Conservation (phyloP, 116 monocot species). For the Thalassia testudinum region DNA sequence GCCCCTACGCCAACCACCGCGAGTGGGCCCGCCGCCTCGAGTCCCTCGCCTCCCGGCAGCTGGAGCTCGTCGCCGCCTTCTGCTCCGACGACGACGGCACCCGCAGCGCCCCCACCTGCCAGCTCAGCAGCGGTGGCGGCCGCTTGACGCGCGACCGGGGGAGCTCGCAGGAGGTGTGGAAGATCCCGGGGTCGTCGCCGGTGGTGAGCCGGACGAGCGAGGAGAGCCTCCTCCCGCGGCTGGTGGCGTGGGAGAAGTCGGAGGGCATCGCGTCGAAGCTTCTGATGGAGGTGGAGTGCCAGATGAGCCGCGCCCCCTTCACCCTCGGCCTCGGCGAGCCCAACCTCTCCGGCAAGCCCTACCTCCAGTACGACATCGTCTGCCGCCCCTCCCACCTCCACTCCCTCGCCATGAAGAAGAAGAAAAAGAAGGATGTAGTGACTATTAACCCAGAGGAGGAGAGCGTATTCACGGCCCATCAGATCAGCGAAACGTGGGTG, state of each 20-base stretch:
- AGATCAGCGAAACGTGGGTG: slow-evolving; percentile 68
- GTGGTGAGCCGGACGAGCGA: no score
- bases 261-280: slow-evolving; percentile 39
- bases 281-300: slow-evolving; percentile 47
- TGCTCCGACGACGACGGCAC: slow-evolving; percentile 24
- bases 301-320: slow-evolving; percentile 41
- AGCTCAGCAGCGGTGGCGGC: slow-evolving; percentile 18
- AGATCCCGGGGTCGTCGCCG: no score
- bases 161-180: no score
- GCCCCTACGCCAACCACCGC: slow-evolving; percentile 52
- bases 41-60: slow-evolving; percentile 33
- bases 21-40: slow-evolving; percentile 51
- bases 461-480: slow-evolving; percentile 38
- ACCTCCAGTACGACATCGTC: slow-evolving; percentile 60
- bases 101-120: slow-evolving; percentile 24
- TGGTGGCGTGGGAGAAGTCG: no score
- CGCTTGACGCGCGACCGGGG: slow-evolving; percentile 33
- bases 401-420: no score
- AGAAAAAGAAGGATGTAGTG: no score
- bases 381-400: no score
- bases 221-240: no score
- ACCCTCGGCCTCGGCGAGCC: no score
- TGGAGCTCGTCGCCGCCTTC: slow-evolving; percentile 50
- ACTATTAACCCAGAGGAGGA: slow-evolving; percentile 44
- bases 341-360: slow-evolving; percentile 72